Evolutionary conservation across 2,329 filamentous ascomycete genomes (phyloP).

Genomic region (Beauveria bassiana): DNA sequence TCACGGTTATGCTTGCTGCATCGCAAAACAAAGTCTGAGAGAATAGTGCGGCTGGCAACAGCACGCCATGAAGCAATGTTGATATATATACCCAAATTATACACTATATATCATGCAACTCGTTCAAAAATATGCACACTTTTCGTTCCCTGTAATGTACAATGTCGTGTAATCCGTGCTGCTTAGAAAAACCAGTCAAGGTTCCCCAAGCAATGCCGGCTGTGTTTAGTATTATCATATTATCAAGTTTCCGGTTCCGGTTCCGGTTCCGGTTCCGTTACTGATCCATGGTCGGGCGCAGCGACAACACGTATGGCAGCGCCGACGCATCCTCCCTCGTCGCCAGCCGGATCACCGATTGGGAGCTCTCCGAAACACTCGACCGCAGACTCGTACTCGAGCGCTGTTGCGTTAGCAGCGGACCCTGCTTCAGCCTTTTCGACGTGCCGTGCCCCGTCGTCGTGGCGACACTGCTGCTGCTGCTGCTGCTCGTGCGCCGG

Average conservation of each 20-base stretch:
- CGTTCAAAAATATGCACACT: background rate
- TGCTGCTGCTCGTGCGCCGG: constrained; percentile 24
- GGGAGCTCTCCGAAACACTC: constrained; percentile 27
- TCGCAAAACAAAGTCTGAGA: background rate
- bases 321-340: constrained; percentile 25
- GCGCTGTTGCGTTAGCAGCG: constrained; percentile 31
- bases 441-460: background rate
- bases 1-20: too few relatives aligned
- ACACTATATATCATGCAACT: background rate
- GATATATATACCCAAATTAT: background rate
- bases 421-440: constrained; percentile 26
- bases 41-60: background rate
- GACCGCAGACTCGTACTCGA: constrained; percentile 34
- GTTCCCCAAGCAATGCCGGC: background rate
- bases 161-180: background rate
- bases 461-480: constrained; percentile 33
- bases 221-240: background rate
- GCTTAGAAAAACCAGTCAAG: background rate
- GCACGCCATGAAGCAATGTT: background rate
- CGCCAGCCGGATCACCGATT: constrained; percentile 42
- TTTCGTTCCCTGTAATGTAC: background rate
- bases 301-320: constrained; percentile 30
- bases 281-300: constrained; percentile 23
- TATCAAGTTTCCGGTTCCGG: background rate
- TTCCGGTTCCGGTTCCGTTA: background rate